These are phyloP conservation scores for Adiantum capillusveneris DNA, from an alignment of 75 land plant species.

Conservation along the genomic window DNA sequence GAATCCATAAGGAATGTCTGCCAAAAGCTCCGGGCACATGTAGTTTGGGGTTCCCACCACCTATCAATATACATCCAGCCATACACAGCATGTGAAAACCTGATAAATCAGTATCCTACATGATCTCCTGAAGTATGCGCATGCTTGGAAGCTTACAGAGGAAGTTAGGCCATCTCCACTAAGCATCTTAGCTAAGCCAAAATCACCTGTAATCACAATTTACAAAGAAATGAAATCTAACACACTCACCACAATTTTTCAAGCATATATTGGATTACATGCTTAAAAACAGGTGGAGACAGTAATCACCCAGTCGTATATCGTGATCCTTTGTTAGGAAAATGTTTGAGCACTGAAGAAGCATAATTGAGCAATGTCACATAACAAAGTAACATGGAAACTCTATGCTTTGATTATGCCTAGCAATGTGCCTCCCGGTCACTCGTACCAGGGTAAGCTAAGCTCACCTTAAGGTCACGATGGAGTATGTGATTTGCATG, in stretches of 20 bases:
- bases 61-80: slow-evolving; percentile 36
- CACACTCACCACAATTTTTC: background rate
- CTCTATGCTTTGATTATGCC: too few relatives aligned
- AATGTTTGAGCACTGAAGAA: slow-evolving; percentile 91
- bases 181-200: slow-evolving; percentile 93
- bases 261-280: background rate
- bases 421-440: too few relatives aligned
- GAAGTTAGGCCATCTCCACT: slow-evolving; percentile 88
- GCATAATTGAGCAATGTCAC: too few relatives aligned
- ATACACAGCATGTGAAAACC: background rate
- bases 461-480: slow-evolving; percentile 74
- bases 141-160: slow-evolving; percentile 69
- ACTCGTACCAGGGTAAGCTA: background rate
- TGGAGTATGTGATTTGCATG: slow-evolving; percentile 78
- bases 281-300: too few relatives aligned
- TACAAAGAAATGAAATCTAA: background rate
- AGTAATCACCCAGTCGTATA: slow-evolving; percentile 85
- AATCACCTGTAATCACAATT: slow-evolving; percentile 90
- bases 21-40: slow-evolving; percentile 94
- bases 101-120: too few relatives aligned
- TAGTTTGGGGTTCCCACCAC: slow-evolving; percentile 89
- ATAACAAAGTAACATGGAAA: too few relatives aligned
- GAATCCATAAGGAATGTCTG: slow-evolving; percentile 90
- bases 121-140: background rate
- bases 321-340: slow-evolving; percentile 96